Percentiles rank a stretch among this genome's conserved stretches.
These are phyloP conservation scores for Skeletonema menzelii DNA, from an alignment of 108 stramenopile species.

Conservation along the genomic window DNA sequence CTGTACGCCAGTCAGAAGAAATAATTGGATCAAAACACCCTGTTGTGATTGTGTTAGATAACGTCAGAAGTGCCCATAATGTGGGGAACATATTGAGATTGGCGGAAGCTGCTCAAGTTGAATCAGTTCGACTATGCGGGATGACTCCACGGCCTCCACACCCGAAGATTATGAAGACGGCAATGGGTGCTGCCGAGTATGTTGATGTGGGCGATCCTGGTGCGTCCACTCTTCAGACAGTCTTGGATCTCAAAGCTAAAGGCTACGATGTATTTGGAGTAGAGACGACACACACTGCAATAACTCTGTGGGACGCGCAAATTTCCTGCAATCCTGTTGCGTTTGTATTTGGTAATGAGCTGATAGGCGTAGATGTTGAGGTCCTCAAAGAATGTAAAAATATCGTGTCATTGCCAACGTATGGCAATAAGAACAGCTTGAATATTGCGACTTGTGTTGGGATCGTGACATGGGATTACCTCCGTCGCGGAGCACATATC, in stretches of 20 bases:
- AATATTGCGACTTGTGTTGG: constrained; percentile 63
- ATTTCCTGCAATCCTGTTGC: constrained; percentile 40
- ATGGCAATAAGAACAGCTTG: constrained; percentile 58
- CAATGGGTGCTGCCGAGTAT: constrained; percentile 54
- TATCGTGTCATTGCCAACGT: constrained; percentile 51
- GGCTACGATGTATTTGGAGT: constrained; percentile 43
- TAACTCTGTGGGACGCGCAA: constrained; percentile 43
- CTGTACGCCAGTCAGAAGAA: neutral
- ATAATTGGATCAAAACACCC: constrained; percentile 14
- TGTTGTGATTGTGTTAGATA: constrained; percentile 52
- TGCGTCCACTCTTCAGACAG: constrained; percentile 47
- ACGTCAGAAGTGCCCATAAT: constrained; percentile 58
- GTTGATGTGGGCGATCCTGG: constrained; percentile 34
- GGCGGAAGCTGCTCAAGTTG: constrained; percentile 49
- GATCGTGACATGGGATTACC: constrained; percentile 53
- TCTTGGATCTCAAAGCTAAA: constrained; percentile 45
- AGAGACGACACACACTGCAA: constrained; percentile 55
- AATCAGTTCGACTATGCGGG: constrained; percentile 52
- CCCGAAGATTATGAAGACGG: constrained; percentile 56
- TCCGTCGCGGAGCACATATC: constrained; percentile 10
- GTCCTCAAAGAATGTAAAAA: constrained; percentile 51
- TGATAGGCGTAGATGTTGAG: constrained; percentile 53
- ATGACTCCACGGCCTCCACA: constrained; percentile 62
- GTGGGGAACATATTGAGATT: constrained; percentile 56
- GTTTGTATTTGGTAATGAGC: constrained; percentile 61